Percentiles rank a stretch among this genome's conserved stretches.
phyloP scores from a whole-genome alignment of 345 rosid genomes.

The Citrus sp. region DNA sequence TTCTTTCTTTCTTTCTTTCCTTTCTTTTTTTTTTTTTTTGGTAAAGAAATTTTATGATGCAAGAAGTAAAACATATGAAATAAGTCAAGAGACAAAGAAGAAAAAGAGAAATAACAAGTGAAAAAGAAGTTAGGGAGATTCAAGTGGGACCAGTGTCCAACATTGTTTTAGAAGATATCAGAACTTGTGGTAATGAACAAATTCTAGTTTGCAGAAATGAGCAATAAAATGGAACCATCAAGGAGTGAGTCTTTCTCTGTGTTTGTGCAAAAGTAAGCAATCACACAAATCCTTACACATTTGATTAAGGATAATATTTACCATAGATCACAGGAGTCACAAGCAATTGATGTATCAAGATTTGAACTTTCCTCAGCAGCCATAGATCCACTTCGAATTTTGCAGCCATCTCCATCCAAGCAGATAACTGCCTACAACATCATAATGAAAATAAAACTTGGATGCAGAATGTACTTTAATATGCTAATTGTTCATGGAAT shows the following conservation, averaged over 20 bases:
- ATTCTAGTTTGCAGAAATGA: neutral
- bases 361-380: slow-evolving; percentile 52
- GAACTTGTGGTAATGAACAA: neutral
- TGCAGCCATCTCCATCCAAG: slow-evolving; percentile 96
- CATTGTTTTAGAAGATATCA: neutral
- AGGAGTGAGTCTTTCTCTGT: neutral
- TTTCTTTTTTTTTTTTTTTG: neutral
- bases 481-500: neutral
- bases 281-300: neutral
- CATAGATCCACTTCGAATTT: slow-evolving; percentile 54
- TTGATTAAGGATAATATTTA: slow-evolving; percentile 28
- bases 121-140: neutral
- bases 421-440: slow-evolving; percentile 95
- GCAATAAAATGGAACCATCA: neutral
- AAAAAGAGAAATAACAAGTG: neutral
- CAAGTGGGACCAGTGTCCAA: neutral
- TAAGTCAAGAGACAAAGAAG: neutral
- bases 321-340: slow-evolving; percentile 97
- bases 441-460: slow-evolving; percentile 29
- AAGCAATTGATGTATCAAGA: slow-evolving; percentile 97
- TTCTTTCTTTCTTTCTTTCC: neutral
- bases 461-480: slow-evolving; percentile 8
- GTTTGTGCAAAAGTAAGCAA: neutral
- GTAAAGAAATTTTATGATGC: neutral
- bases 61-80: neutral